Evolutionary conservation across 2,329 filamentous ascomycete genomes (phyloP).

Genomic region (Alternaria panax): DNA sequence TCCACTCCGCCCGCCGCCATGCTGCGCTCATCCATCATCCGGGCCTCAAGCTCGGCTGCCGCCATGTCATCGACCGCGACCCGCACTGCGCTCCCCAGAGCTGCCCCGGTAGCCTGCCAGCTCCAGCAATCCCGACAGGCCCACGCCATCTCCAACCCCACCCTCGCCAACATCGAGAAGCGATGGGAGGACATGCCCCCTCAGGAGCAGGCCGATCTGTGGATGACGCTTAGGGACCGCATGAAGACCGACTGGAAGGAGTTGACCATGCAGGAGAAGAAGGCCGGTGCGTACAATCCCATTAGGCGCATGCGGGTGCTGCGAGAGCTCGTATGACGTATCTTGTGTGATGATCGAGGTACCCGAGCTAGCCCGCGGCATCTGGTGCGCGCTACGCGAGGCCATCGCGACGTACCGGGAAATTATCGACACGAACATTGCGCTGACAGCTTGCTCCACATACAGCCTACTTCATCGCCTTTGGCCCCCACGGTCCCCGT

Average conservation of each 20-base stretch:
- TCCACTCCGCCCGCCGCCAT: constrained; percentile 51
- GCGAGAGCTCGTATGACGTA: constrained; percentile 40
- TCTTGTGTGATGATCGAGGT: constrained; percentile 29
- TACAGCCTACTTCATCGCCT: constrained; percentile 98
- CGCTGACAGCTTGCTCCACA: constrained; percentile 31
- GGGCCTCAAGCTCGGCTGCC: constrained; percentile 48
- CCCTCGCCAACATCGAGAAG: constrained; percentile 98
- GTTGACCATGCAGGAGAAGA: constrained; percentile 96
- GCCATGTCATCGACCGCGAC: constrained; percentile 45
- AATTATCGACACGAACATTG: constrained; percentile 16
- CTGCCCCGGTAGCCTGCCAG: constrained; percentile 50
- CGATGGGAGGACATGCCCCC: constrained; percentile 98
- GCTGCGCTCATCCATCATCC: constrained; percentile 51
- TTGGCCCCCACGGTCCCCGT: constrained; percentile 94
- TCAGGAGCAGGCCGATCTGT: constrained; percentile 98
- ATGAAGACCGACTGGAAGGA: constrained; percentile 99
- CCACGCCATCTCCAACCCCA: constrained; percentile 97
- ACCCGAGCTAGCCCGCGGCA: constrained; percentile 30
- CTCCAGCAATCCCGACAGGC: constrained; percentile 68
- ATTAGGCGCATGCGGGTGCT: constrained; percentile 20
- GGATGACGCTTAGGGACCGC: constrained; percentile 97
- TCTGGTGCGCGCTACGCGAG: constrained; percentile 17
- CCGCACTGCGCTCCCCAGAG: constrained; percentile 43
- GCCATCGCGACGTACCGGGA: constrained; percentile 17
- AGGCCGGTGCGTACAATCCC: constrained; percentile 79